Base-by-base conservation (phyloP, 2,329 filamentous ascomycete genomes). In the Coniochaeta sp. region DNA sequence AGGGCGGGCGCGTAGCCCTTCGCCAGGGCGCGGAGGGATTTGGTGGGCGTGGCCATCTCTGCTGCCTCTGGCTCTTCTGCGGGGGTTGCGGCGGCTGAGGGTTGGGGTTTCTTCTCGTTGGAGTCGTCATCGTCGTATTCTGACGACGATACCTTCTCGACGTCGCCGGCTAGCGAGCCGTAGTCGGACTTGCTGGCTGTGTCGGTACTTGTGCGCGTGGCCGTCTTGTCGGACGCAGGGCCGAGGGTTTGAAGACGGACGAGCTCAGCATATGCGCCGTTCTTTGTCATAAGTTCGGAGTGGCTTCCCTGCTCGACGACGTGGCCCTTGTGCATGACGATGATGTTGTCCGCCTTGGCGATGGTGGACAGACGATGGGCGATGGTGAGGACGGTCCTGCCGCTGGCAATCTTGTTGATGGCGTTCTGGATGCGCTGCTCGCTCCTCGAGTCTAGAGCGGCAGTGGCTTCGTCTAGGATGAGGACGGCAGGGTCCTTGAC, bases 381-480 rank as follows among this genome's bases (percentile, higher is more conserved):
- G 52, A 85, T 82, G 2, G 81, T 73, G 47, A 86, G 78, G 0
- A 81, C 83, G 0, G 82, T 86, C 18, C 81, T 68, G 22, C 74
- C 71, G 8, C 45, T 50, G 13, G 71, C 61, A 56, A 77, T 66
- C 50, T 64, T 58, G 57, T 75, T 70, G 14, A 81, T 67, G 4
- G 72, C 73, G 28, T 61, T 62, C 58, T 81, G 76, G 40, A 85
- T 82, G 4, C 73, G 70, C 42, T 69, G 70, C 59, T 85, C 82
- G 46, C 74, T 81, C 2, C 72, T 71, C 13, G 79, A 81, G 60
- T 85, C 82, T 0, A 85, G 69, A 1, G 81, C 74, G 1, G 79
- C 75, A 1, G 82, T 85, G 2, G 81, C 81, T 60, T 85, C 82
- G 42, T 85, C 82, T 2, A 85, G 67, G 10, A 85, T 70, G 3